Evolutionary conservation across 2,329 filamentous ascomycete genomes (phyloP).

Genomic region (Aspergillus candidus): DNA sequence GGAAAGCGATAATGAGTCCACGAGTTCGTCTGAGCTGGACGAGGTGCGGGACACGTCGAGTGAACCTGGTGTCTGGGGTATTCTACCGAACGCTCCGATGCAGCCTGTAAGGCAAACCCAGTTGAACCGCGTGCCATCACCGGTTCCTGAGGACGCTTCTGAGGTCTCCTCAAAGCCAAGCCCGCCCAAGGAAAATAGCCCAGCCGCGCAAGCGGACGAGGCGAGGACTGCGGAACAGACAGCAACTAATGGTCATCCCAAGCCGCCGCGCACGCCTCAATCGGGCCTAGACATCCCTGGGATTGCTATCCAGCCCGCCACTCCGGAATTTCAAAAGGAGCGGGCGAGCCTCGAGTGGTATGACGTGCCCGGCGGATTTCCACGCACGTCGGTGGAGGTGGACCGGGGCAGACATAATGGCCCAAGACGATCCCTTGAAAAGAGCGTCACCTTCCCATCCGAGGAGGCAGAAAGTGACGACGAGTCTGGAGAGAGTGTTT

Average conservation of each 20-base stretch:
- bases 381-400: slow-evolving; percentile 27
- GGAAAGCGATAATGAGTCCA: slow-evolving; percentile 28
- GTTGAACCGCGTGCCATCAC: background rate
- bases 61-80: slow-evolving; percentile 47
- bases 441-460: background rate
- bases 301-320: slow-evolving; percentile 44
- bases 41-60: slow-evolving; percentile 41
- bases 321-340: slow-evolving; percentile 38
- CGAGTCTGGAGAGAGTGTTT: slow-evolving; percentile 42
- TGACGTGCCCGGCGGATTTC: slow-evolving; percentile 57
- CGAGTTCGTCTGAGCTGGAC: slow-evolving; percentile 42
- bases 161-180: background rate
- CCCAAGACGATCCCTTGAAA: slow-evolving; percentile 4
- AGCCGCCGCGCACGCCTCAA: slow-evolving; percentile 4
- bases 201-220: background rate
- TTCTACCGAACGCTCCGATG: slow-evolving; percentile 40
- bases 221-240: background rate
- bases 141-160: background rate
- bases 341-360: slow-evolving; percentile 39
- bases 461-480: slow-evolving; percentile 28
- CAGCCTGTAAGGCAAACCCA: background rate
- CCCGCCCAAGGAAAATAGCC: slow-evolving; percentile 2
- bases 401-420: slow-evolving; percentile 11
- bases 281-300: slow-evolving; percentile 30
- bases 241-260: slow-evolving; percentile 8